Evolutionary conservation across 805 yeast species (phyloP).

Genomic region (Sugiyamaella marilandica): DNA sequence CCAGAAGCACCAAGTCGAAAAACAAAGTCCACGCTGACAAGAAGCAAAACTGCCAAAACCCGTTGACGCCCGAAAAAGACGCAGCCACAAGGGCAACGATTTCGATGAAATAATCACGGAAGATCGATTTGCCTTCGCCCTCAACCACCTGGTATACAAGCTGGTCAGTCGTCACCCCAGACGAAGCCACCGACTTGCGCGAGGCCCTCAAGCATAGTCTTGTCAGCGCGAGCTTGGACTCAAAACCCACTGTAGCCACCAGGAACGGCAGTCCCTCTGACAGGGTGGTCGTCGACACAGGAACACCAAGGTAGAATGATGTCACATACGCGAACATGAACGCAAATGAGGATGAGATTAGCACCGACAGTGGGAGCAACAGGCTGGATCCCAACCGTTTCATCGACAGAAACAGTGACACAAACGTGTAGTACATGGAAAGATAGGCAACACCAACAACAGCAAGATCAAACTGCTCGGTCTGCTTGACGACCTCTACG

Average conservation of each 20-base stretch:
- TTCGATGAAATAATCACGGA: conserved; percentile 73
- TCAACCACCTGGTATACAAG: conserved; percentile 38
- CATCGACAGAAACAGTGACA: conserved; percentile 73
- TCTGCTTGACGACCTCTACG: conserved; percentile 43
- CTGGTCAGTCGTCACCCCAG: conserved; percentile 27
- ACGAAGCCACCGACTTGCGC: conserved; percentile 16
- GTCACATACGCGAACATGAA: conserved; percentile 72
- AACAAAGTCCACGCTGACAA: conserved; percentile 64
- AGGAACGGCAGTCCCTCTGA: conserved; percentile 92
- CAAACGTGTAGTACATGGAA: conserved; percentile 83
- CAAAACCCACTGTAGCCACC: conserved; percentile 88
- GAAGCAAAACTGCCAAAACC: conserved; percentile 75
- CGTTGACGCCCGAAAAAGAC: conserved; percentile 58
- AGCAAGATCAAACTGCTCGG: conserved; percentile 81
- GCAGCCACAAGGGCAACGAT: conserved; percentile 57
- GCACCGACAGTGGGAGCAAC: conserved; percentile 79
- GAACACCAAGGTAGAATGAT: conserved; percentile 50
- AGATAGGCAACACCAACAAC: conserved; percentile 74
- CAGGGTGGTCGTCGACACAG: conserved; percentile 66
- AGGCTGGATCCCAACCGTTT: conserved; percentile 71
- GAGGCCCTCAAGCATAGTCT: conserved; percentile 28
- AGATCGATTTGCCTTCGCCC: conserved; percentile 45
- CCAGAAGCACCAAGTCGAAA: conserved; percentile 66
- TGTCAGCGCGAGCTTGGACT: conserved; percentile 73
- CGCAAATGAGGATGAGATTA: conserved; percentile 76